Evolutionary conservation across 495 filamentous ascomycete species (phyloP).

Genomic region (Lasiosphaeris hirsuta): DNA sequence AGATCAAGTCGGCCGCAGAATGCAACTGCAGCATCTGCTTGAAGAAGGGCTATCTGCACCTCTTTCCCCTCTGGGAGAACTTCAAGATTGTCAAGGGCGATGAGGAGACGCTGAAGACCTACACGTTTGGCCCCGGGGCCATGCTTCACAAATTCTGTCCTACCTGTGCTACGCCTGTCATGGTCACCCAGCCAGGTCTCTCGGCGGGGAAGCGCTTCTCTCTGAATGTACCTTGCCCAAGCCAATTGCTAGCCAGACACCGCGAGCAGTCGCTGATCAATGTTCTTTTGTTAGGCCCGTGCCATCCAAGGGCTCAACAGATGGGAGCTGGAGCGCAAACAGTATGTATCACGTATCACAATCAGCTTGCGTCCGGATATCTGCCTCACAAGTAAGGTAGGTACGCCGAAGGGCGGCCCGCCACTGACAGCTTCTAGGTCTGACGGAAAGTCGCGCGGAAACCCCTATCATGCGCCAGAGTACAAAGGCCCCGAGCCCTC

Average conservation of each 20-base stretch:
- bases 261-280: too few relatives aligned
- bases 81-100: slow-evolving; percentile 40
- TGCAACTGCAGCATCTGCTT: slow-evolving; percentile 56
- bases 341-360: slow-evolving; percentile 22
- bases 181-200: slow-evolving; percentile 6
- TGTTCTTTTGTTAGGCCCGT: slow-evolving; percentile 13
- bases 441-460: slow-evolving; percentile 32
- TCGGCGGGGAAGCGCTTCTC: neutral
- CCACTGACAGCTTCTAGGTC: slow-evolving; percentile 20
- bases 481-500: slow-evolving; percentile 41
- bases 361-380: too few relatives aligned
- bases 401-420: neutral
- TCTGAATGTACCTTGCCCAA: neutral
- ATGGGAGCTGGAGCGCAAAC: slow-evolving; percentile 27
- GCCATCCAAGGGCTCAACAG: slow-evolving; percentile 37
- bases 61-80: slow-evolving; percentile 21
- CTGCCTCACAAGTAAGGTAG: too few relatives aligned
- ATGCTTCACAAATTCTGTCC: slow-evolving; percentile 39
- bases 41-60: slow-evolving; percentile 43
- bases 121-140: slow-evolving; percentile 28
- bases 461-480: slow-evolving; percentile 28
- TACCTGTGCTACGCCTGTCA: slow-evolving; percentile 37
- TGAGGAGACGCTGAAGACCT: slow-evolving; percentile 31
- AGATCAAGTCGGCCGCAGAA: slow-evolving; percentile 33
- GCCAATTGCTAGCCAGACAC: neutral